phyloP scores from a whole-genome alignment of 371 early-diverging fungal genomes.

The Mucor circinelloides region DNA sequence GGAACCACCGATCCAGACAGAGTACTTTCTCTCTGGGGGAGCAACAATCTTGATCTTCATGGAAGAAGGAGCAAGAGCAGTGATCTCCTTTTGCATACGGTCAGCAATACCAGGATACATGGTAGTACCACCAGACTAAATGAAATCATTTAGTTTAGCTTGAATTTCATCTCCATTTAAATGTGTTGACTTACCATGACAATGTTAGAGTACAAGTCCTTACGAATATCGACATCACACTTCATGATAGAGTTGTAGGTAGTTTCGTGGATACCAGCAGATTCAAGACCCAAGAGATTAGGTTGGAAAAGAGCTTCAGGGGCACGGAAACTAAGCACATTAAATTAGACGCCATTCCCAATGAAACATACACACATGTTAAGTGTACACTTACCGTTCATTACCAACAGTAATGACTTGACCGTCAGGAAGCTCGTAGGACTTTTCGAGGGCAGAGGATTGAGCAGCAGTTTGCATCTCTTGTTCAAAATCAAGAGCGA shows the following conservation, averaged over 20 bases:
- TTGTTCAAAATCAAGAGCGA: slow-evolving; percentile 98
- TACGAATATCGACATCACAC: slow-evolving; percentile 98
- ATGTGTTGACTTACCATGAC: slow-evolving; percentile 65
- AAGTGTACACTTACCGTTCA: slow-evolving; percentile 72
- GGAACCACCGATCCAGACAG: slow-evolving; percentile 99
- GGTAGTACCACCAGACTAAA: slow-evolving; percentile 79
- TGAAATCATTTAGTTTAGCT: not conserved
- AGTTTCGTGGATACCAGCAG: slow-evolving; percentile 93
- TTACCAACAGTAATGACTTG: slow-evolving; percentile 98
- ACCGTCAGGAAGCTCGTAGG: slow-evolving; percentile 99
- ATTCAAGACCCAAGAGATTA: slow-evolving; percentile 89
- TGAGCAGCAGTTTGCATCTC: slow-evolving; percentile 96
- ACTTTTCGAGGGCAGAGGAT: slow-evolving; percentile 94
- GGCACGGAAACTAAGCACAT: slow-evolving; percentile 82
- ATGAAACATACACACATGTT: not conserved
- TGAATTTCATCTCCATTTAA: not conserved
- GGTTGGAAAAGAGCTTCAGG: slow-evolving; percentile 99
- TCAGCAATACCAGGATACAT: slow-evolving; percentile 98
- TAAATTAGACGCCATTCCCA: no score
- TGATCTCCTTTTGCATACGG: slow-evolving; percentile 99
- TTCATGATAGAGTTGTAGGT: slow-evolving; percentile 97
- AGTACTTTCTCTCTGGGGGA: slow-evolving; percentile 99
- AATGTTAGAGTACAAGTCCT: slow-evolving; percentile 96
- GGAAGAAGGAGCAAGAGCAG: slow-evolving; percentile 95
- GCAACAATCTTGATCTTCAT: slow-evolving; percentile 99